Evolutionary conservation across 495 filamentous ascomycete species (phyloP).

Genomic region (Neurospora sublineolata): DNA sequence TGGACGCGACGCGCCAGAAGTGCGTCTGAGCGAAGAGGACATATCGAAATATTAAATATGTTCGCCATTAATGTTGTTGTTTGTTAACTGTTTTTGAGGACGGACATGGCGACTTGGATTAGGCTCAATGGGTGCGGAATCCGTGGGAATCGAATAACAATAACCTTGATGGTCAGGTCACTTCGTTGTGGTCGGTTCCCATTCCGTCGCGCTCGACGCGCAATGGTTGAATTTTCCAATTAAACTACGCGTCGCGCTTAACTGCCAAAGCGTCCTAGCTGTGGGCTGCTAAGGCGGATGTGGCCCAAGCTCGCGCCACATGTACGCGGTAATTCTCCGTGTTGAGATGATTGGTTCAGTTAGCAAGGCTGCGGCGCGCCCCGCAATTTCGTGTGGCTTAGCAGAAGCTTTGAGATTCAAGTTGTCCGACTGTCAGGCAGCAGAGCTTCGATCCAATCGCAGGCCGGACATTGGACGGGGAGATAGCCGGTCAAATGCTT

Average conservation of each 20-base stretch:
- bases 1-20: slow-evolving; percentile 29
- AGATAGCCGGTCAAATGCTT: neutral
- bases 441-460: neutral
- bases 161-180: neutral
- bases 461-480: neutral
- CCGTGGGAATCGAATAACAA: neutral
- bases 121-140: neutral
- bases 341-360: neutral
- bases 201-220: neutral
- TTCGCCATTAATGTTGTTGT: slow-evolving; percentile 11
- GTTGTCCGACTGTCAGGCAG: neutral
- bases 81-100: neutral
- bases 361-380: neutral
- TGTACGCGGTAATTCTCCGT: neutral
- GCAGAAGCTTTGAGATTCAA: neutral
- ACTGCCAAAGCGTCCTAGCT: neutral
- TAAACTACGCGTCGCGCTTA: slow-evolving; percentile 3
- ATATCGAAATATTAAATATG: slow-evolving; percentile 18
- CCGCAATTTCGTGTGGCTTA: neutral
- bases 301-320: slow-evolving; percentile 1
- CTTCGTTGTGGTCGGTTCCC: neutral
- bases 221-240: neutral
- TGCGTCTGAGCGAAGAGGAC: slow-evolving; percentile 19
- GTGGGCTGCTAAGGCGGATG: neutral
- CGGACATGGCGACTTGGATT: neutral